Conservation (phyloP, 768 basidiomycete genomes). For the Leccinum subgranulosum region DNA sequence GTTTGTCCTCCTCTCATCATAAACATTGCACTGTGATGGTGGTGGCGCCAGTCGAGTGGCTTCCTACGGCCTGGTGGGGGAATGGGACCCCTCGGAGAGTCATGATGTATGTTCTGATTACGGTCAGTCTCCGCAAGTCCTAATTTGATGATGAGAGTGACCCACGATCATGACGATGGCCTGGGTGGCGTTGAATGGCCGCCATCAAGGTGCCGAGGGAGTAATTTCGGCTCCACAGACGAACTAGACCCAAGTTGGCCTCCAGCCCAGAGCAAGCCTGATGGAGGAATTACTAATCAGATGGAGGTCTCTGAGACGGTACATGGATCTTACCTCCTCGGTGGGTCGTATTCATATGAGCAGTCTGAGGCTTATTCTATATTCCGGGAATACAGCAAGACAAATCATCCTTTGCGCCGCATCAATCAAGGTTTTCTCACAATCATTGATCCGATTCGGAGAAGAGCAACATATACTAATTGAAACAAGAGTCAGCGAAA, state of each 20-base stretch:
- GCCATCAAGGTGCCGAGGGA: not conserved
- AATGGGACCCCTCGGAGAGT: not conserved
- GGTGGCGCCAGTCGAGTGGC: not conserved
- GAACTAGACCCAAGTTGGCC: not conserved
- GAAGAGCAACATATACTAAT: not conserved
- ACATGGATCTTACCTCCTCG: not conserved
- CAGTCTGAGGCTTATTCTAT: too few relatives aligned
- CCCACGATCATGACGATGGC: not conserved
- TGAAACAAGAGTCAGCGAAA: not conserved
- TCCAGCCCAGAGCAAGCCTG: not conserved
- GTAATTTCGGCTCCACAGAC: not conserved
- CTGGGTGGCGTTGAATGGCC: not conserved
- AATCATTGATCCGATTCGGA: not conserved
- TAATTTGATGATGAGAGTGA: not conserved
- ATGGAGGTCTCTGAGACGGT: not conserved
- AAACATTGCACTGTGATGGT: not conserved
- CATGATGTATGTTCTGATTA: not conserved
- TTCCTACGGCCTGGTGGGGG: not conserved
- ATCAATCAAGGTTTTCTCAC: not conserved
- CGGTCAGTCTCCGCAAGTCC: not conserved
- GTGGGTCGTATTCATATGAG: not conserved
- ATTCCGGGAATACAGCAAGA: not conserved
- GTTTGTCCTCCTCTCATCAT: not conserved
- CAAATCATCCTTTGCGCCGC: not conserved
- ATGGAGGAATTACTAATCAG: not conserved